phyloP scores from a whole-genome alignment of 164 flowering plant species.

The Nymphaea colorata region DNA sequence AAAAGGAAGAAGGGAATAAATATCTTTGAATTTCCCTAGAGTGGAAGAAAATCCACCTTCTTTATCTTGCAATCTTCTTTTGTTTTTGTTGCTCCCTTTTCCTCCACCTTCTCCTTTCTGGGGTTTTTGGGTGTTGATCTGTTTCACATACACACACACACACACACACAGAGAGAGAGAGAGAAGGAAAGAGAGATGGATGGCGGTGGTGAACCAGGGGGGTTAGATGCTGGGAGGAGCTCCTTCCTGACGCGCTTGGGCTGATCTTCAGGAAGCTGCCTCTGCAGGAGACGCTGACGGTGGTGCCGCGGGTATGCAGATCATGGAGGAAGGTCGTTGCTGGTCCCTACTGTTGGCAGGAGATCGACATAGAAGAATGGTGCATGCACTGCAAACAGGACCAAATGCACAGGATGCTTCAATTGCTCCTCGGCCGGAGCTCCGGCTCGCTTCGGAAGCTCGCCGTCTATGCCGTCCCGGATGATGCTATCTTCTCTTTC shows the following conservation, averaged over 20 bases:
- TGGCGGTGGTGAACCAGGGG: constrained; percentile 37
- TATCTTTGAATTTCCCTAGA: background rate
- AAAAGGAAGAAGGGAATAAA: background rate
- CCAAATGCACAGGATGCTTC: constrained; percentile 41
- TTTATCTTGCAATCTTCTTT: background rate
- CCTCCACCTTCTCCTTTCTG: background rate
- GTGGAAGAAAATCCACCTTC: background rate
- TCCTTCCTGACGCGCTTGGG: constrained; percentile 71
- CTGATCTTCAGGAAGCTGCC: constrained; percentile 61
- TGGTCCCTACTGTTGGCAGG: constrained; percentile 96
- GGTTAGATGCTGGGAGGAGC: constrained; percentile 58
- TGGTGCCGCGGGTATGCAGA: constrained; percentile 79
- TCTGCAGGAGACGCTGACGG: constrained; percentile 55
- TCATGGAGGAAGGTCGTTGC: constrained; percentile 58
- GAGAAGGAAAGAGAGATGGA: background rate
- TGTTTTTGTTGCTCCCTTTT: background rate
- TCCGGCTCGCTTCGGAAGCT: constrained; percentile 53
- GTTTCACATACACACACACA: background rate
- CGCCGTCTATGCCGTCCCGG: constrained; percentile 27
- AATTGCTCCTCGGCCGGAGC: constrained; percentile 48
- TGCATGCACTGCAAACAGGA: constrained; percentile 27
- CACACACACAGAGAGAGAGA: background rate
- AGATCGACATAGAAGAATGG: constrained; percentile 86
- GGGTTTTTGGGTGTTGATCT: no score
- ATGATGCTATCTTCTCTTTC: constrained; percentile 28